These are phyloP conservation scores for Ascochyta rabiei DNA, from an alignment of 2,329 filamentous ascomycete genomes.

Conservation along the genomic window DNA sequence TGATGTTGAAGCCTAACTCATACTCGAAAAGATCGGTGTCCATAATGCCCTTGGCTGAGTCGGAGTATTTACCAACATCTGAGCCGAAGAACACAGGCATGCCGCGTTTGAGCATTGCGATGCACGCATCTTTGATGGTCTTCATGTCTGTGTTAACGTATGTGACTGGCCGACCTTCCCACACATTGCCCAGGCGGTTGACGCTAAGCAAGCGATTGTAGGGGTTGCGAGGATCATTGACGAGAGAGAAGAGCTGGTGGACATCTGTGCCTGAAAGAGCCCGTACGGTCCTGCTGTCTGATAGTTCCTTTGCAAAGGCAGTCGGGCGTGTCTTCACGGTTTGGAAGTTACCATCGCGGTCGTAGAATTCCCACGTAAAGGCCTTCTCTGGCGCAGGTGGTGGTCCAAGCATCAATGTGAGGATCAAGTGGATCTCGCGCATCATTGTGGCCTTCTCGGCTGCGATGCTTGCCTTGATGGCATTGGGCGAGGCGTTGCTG, in stretches of 20 bases:
- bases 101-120: conserved; percentile 78
- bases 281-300: conserved; percentile 62
- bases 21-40: conserved; percentile 79
- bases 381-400: conserved; percentile 70
- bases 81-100: conserved; percentile 87
- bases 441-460: conserved; percentile 74
- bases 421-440: conserved; percentile 76
- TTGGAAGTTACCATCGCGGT: conserved; percentile 69
- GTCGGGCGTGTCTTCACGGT: conserved; percentile 69
- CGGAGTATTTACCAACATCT: conserved; percentile 84
- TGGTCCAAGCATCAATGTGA: conserved; percentile 82
- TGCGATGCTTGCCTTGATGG: conserved; percentile 51
- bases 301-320: conserved; percentile 73
- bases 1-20: conserved; percentile 80
- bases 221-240: conserved; percentile 82
- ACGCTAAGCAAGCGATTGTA: conserved; percentile 77
- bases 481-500: conserved; percentile 43
- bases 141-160: conserved; percentile 83
- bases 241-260: conserved; percentile 75
- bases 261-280: conserved; percentile 66
- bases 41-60: conserved; percentile 74
- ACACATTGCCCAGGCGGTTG: conserved; percentile 78
- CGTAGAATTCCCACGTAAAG: conserved; percentile 83
- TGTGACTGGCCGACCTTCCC: conserved; percentile 74
- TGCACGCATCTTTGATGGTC: conserved; percentile 73